These are phyloP conservation scores for Iris macrosiphon DNA, from an alignment of 106 monocot genomes.

Conservation along the genomic window DNA sequence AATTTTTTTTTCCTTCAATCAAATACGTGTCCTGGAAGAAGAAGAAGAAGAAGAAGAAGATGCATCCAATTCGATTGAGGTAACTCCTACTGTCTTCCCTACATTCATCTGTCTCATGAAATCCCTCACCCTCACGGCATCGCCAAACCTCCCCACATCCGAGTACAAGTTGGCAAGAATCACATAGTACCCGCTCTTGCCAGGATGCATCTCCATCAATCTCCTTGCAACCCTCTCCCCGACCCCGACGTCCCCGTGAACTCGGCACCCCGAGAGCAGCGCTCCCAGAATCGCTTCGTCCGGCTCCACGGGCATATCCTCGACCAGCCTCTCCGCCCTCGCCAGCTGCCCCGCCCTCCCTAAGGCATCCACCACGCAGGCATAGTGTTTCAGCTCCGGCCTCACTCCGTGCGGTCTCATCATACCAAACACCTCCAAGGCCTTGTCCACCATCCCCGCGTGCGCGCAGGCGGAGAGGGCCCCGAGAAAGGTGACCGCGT, in stretches of 20 bases:
- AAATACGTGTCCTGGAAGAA: too few species aligned
- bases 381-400: slow-evolving; percentile 59
- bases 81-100: slow-evolving; percentile 38
- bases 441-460: slow-evolving; percentile 59
- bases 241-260: slow-evolving; percentile 61
- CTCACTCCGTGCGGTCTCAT: slow-evolving; percentile 25
- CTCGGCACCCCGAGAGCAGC: slow-evolving; percentile 57
- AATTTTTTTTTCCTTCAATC: too few species aligned
- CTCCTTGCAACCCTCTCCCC: slow-evolving; percentile 34
- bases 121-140: slow-evolving; percentile 43
- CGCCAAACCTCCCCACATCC: slow-evolving; percentile 37
- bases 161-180: slow-evolving; percentile 68
- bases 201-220: slow-evolving; percentile 51
- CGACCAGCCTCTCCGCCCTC: slow-evolving; percentile 47
- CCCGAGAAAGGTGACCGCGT: slow-evolving; percentile 58
- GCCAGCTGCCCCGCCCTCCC: slow-evolving; percentile 37
- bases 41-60: too few species aligned
- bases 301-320: slow-evolving; percentile 50
- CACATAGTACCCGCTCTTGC: slow-evolving; percentile 68
- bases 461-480: slow-evolving; percentile 63
- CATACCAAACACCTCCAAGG: slow-evolving; percentile 42
- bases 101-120: slow-evolving; percentile 51
- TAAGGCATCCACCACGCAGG: slow-evolving; percentile 74
- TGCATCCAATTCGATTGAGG: slow-evolving; percentile 22
- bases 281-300: slow-evolving; percentile 75